Percentiles rank a stretch among this genome's conserved stretches.
Conservation (phyloP, 495 filamentous ascomycete genomes). For the Durotheca rogersii region DNA sequence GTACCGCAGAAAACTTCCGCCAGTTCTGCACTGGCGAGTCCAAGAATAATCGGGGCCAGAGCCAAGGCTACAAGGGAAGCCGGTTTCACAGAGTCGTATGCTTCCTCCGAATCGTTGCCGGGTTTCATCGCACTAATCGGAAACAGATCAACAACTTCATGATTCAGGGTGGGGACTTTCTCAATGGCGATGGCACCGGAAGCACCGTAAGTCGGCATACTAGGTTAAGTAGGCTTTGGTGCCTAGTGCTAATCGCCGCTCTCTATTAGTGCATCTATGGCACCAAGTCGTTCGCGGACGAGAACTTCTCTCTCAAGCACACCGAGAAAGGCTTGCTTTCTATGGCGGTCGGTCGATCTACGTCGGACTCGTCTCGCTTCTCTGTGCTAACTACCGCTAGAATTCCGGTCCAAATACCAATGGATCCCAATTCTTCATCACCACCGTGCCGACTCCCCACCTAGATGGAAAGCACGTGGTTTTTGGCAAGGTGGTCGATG, state of each 20-base stretch:
- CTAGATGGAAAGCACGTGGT: constrained; percentile 95
- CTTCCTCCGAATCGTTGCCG: constrained; percentile 20
- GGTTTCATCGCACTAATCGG: not conserved
- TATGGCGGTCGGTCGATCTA: constrained; percentile 72
- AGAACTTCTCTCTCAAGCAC: constrained; percentile 83
- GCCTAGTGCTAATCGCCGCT: constrained; percentile 6
- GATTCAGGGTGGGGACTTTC: constrained; percentile 93
- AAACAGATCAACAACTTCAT: constrained; percentile 91
- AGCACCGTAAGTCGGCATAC: constrained; percentile 52
- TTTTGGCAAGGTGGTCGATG: constrained; percentile 86
- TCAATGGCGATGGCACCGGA: constrained; percentile 91
- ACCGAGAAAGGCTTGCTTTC: constrained; percentile 76
- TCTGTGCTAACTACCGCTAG: constrained; percentile 42
- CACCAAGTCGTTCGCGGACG: constrained; percentile 79
- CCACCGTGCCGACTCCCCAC: constrained; percentile 78
- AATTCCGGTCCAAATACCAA: constrained; percentile 94
- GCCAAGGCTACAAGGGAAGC: constrained; percentile 89
- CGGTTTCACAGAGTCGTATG: constrained; percentile 94
- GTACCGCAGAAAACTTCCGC: constrained; percentile 94
- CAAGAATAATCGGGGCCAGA: constrained; percentile 75
- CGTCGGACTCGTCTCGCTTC: not conserved
- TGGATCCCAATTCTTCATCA: constrained; percentile 97
- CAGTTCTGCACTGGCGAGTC: constrained; percentile 95
- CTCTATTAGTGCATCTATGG: constrained; percentile 69
- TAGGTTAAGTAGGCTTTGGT: not conserved